Evolutionary conservation across 1,284 basidiomycete species (phyloP).

Genomic region (Ustilago curta): DNA sequence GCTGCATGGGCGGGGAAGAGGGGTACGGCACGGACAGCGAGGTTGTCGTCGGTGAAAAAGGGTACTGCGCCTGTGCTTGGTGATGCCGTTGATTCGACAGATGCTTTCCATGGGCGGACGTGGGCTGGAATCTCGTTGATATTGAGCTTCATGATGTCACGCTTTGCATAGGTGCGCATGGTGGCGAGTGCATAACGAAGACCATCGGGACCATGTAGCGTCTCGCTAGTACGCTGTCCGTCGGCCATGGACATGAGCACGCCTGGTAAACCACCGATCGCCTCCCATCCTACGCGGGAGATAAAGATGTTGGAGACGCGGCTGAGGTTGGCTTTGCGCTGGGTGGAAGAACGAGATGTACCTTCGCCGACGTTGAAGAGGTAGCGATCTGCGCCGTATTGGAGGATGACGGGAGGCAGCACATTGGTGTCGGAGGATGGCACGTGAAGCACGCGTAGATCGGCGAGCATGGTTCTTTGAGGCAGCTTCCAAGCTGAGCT

Average conservation of each 20-base stretch:
- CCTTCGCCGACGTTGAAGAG: constrained; percentile 88
- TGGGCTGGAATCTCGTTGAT: constrained; percentile 34
- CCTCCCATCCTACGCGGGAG: constrained; percentile 76
- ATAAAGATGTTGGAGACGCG: constrained; percentile 80
- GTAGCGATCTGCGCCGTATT: constrained; percentile 82
- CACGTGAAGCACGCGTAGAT: constrained; percentile 59
- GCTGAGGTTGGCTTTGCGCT: constrained; percentile 77
- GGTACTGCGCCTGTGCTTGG: constrained; percentile 64
- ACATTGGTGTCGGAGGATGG: constrained; percentile 75
- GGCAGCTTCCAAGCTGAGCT: neutral
- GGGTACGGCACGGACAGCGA: constrained; percentile 77
- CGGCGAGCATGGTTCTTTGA: constrained; percentile 34
- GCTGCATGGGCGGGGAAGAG: constrained; percentile 69
- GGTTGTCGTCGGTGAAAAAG: constrained; percentile 76
- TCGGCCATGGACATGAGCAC: constrained; percentile 86
- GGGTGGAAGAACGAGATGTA: constrained; percentile 78
- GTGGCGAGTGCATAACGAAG: constrained; percentile 79
- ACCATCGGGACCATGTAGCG: constrained; percentile 80
- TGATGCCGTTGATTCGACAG: constrained; percentile 30
- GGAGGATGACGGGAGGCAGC: constrained; percentile 80
- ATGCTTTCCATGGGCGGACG: constrained; percentile 12
- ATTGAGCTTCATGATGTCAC: constrained; percentile 52
- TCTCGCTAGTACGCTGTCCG: constrained; percentile 74
- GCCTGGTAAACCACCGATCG: constrained; percentile 72
- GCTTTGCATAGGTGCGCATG: constrained; percentile 68